Conservation (phyloP, 768 basidiomycete species). For the Lentinula edodes region DNA sequence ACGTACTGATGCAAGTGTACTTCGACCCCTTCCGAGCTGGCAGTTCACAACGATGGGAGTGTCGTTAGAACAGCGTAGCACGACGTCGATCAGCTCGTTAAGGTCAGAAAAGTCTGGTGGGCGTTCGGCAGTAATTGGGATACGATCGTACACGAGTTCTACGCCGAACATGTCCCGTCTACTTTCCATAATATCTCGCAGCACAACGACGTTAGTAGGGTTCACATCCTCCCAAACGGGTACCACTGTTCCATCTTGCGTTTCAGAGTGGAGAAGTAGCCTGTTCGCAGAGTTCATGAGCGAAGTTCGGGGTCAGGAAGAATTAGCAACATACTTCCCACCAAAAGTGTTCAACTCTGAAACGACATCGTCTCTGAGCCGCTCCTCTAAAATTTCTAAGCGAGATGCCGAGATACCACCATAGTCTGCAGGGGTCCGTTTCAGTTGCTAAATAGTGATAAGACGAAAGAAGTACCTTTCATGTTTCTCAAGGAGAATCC, state of each 20-base stretch:
- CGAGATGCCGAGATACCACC: constrained; percentile 91
- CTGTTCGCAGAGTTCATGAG: constrained; percentile 26
- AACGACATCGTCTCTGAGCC: constrained; percentile 83
- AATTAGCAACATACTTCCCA: constrained; percentile 53
- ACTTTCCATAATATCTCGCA: constrained; percentile 84
- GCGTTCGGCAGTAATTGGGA: constrained; percentile 91
- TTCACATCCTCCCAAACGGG: constrained; percentile 94
- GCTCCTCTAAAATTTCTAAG: constrained; percentile 85
- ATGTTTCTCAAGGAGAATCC: constrained; percentile 87
- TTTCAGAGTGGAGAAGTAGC: constrained; percentile 86
- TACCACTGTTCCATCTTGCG: constrained; percentile 78
- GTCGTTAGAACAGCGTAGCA: constrained; percentile 59
- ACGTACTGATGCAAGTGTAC: constrained; percentile 78
- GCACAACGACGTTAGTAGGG: constrained; percentile 63
- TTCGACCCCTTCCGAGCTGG: constrained; percentile 89
- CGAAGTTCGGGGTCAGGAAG: not conserved
- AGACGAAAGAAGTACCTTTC: constrained; percentile 54
- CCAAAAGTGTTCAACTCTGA: constrained; percentile 80
- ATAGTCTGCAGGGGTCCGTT: constrained; percentile 52
- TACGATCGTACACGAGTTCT: constrained; percentile 71
- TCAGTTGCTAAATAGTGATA: not conserved
- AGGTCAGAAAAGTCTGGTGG: constrained; percentile 72
- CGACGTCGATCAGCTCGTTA: constrained; percentile 73
- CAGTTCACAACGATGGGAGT: constrained; percentile 92
- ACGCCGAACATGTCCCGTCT: constrained; percentile 41